These are phyloP conservation scores for Phytophthora palmivora DNA, from an alignment of 352 stramenopile species.

Conservation along the genomic window DNA sequence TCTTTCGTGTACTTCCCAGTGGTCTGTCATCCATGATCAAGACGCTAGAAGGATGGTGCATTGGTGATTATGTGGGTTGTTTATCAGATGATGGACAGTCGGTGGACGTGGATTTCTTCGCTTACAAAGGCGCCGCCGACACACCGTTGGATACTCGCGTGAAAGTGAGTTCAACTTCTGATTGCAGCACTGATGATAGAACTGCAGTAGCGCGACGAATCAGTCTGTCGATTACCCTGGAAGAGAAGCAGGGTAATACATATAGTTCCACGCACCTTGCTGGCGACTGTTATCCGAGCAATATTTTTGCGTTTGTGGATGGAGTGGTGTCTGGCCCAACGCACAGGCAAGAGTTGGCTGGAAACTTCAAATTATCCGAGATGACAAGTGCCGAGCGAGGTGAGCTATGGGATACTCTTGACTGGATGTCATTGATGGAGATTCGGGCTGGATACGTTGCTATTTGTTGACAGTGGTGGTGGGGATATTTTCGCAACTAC, in stretches of 20 bases:
- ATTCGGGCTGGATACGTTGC: too few species aligned
- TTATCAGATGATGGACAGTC: background rate
- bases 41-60: background rate
- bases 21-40: slow-evolving; percentile 4
- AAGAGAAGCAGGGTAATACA: background rate
- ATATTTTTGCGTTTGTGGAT: slow-evolving; percentile 2
- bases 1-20: too few species aligned
- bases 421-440: too few species aligned
- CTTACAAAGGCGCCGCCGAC: background rate
- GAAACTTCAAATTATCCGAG: too few species aligned
- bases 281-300: background rate
- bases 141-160: background rate
- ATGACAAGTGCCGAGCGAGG: too few species aligned
- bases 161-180: too few species aligned
- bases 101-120: slow-evolving; percentile 6
- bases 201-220: background rate
- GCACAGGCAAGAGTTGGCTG: background rate
- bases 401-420: too few species aligned
- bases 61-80: slow-evolving; percentile 4
- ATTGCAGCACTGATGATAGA: too few species aligned
- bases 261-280: too few species aligned
- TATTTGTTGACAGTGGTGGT: too few species aligned
- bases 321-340: background rate
- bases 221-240: slow-evolving; percentile 2
- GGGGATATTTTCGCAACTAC: too few species aligned